A percentile compares a stretch with the other conserved stretches of the same genome.
phyloP scores from a whole-genome alignment of 768 basidiomycete species.

The Lactarius akahatsu region DNA sequence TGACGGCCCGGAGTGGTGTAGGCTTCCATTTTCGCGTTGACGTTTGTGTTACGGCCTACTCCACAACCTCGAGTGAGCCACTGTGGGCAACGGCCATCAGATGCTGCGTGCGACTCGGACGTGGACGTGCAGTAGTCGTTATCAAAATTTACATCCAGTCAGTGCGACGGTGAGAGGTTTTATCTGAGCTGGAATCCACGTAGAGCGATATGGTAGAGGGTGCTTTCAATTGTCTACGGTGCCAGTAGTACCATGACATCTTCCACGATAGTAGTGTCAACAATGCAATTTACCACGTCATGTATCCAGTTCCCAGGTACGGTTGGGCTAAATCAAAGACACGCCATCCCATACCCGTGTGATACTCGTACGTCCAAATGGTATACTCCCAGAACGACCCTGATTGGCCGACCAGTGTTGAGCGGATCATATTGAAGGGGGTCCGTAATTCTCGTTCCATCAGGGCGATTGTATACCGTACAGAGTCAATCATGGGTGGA shows the following conservation, averaged over 20 bases:
- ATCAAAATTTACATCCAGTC: neutral
- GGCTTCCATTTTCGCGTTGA: neutral
- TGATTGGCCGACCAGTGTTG: neutral
- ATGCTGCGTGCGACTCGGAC: neutral
- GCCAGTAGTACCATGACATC: neutral
- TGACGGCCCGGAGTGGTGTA: neutral
- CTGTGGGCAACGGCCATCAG: neutral
- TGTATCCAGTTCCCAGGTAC: neutral
- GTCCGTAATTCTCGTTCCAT: neutral
- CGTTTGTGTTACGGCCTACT: neutral
- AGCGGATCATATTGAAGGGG: neutral
- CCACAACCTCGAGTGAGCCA: neutral
- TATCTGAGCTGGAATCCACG: neutral
- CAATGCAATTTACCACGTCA: neutral
- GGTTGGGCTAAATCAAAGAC: neutral
- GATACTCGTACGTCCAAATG: neutral
- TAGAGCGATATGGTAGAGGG: neutral
- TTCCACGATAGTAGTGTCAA: neutral
- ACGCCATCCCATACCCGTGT: neutral
- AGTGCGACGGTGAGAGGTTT: neutral
- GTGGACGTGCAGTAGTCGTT: neutral
- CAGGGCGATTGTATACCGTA: neutral
- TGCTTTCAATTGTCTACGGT: neutral
- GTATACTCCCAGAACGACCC: neutral
- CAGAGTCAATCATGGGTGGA: neutral